Conservation (phyloP, 352 stramenopile genomes). For the Phytophthora fragariaefolia region DNA sequence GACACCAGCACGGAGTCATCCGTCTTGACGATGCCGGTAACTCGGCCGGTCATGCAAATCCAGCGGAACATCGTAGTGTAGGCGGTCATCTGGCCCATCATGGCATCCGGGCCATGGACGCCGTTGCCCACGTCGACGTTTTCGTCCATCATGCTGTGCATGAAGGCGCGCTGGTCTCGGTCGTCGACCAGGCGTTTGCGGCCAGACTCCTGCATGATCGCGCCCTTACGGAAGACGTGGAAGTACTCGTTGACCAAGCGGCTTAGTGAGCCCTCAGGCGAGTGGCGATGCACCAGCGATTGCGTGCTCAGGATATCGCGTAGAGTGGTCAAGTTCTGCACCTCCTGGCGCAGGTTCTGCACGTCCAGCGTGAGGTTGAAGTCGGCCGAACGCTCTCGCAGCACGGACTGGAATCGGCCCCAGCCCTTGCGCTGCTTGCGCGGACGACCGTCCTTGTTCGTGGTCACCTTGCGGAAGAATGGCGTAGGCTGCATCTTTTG, state of each 20-base stretch:
- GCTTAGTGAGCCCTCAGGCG: conserved; percentile 10
- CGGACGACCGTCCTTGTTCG: conserved; percentile 1
- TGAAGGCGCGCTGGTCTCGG: conserved; percentile 23
- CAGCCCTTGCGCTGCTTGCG: conserved; percentile 21
- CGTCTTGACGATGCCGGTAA: not conserved
- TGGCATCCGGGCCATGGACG: conserved; percentile 16
- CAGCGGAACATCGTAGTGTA: conserved; percentile 6
- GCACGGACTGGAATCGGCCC: conserved; percentile 39
- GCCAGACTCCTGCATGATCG: not conserved
- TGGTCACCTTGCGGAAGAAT: conserved; percentile 4
- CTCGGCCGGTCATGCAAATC: conserved; percentile 4
- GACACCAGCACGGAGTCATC: conserved; percentile 28
- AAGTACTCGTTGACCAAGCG: conserved; percentile 19
- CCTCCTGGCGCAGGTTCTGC: conserved; percentile 37
- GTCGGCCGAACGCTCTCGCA: conserved; percentile 34
- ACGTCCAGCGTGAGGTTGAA: conserved; percentile 40
- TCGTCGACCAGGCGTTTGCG: conserved; percentile 15
- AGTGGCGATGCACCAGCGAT: conserved; percentile 4
- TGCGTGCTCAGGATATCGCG: conserved; percentile 7
- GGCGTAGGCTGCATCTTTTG: not conserved
- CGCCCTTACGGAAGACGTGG: conserved; percentile 26
- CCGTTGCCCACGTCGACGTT: conserved; percentile 27
- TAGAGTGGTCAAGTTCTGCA: conserved; percentile 37
- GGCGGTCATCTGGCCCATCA: conserved; percentile 23
- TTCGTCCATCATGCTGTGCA: conserved; percentile 33